Conservation (phyloP, 2,329 filamentous ascomycete species). For the Aspergillus unguis region DNA sequence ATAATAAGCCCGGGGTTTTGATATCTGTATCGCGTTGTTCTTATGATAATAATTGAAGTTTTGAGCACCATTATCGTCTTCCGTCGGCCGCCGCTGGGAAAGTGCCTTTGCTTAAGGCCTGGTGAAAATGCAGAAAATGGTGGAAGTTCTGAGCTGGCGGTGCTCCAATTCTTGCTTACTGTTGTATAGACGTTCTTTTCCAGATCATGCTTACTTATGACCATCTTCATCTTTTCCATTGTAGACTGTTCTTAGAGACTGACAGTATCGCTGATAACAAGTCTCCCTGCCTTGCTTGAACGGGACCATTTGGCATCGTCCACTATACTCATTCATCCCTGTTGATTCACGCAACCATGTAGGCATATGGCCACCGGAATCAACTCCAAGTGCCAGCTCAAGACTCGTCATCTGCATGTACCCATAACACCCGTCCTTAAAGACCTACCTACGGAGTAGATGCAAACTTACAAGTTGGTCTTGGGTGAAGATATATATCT, state of each 20-base stretch:
- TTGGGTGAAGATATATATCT: too few species aligned
- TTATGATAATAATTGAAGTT: conserved; percentile 44
- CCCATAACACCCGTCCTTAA: too few species aligned
- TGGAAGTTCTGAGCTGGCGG: conserved; percentile 17
- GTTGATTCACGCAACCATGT: too few species aligned
- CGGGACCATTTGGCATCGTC: too few species aligned
- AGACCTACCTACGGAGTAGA: too few species aligned
- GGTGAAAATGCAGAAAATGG: not conserved
- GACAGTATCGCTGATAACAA: not conserved
- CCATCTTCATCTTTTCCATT: conserved; percentile 5
- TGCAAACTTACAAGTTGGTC: too few species aligned
- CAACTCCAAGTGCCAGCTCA: too few species aligned
- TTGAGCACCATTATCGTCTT: conserved; percentile 30
- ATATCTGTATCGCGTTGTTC: conserved; percentile 33
- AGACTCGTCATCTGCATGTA: too few species aligned
- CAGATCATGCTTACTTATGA: conserved; percentile 14
- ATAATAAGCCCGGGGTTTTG: conserved; percentile 33
- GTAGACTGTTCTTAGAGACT: not conserved
- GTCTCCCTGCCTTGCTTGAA: too few species aligned
- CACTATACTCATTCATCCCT: too few species aligned
- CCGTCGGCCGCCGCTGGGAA: conserved; percentile 19
- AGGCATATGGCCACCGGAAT: too few species aligned
- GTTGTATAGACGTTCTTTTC: conserved; percentile 28
- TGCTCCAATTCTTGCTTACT: conserved; percentile 13
- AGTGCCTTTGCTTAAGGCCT: conserved; percentile 18